Evolutionary conservation across 192 early-diverging fungal species (phyloP), one percentile per base, ranked within the genome.

Genomic region (Phycomyces blakesleeanus): DNA sequence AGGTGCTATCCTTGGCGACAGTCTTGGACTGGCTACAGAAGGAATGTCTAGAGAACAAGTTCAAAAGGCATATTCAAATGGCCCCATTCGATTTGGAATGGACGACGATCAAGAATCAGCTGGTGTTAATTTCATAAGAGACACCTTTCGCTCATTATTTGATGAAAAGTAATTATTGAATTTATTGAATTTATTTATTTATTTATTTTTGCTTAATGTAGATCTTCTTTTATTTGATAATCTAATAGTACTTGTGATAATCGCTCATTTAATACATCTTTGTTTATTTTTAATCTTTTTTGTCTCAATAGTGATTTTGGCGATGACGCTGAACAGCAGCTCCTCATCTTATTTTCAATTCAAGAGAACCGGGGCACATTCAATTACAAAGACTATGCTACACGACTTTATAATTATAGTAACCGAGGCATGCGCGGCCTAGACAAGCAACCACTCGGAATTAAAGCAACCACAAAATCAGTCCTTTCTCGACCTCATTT

Each of bases 1-100:
- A 78, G 85, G 85, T 24, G 76, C 78, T 44, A 84, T 82, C 16
- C 54, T 87, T 6, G 85, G 84, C 4, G 87, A 89, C 71, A 82
- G 81, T 10, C 65, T 86, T 38, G 85, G 87, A 15, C 61, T 89
- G 16, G 76, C 87, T 0, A 82, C 85, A n/a, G 87, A 89, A 58
- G 84, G 84, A 58, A 68, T 87, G 68, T 63, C 76, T 39, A 78
- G 76, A 57, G 25, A 42, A 38, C 41, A 74, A 37, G 78, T 81
- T 3, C 59, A 21, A 16, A 25, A 57, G 50, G 47, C 72, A 8
- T 88, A 89, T 70, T 81, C 80, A 21, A 66, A 71, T 24, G 83
- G 82, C 0, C 83, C 83, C n/a, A 84, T 88, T 63, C 56, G 59
- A 37, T 88, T 87, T 71, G 83, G 83, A 24, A 59, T 56, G 10